These are phyloP conservation scores for Colletotrichum cereale DNA, from an alignment of 2,329 filamentous ascomycete genomes.

Conservation along the genomic window DNA sequence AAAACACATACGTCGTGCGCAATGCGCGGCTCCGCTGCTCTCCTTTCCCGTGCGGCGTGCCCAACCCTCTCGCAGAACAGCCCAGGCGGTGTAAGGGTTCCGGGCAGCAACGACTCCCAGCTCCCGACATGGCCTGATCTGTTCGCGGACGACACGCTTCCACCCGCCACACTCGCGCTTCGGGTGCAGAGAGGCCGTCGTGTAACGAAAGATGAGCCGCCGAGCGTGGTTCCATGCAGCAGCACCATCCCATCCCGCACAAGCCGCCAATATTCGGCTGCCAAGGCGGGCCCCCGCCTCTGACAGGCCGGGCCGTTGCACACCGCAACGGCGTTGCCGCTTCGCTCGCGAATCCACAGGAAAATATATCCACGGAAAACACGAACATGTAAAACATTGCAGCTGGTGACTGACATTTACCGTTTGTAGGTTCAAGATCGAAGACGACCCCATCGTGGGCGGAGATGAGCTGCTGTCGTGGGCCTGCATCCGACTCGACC, in stretches of 20 bases:
- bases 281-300: conserved; percentile 24
- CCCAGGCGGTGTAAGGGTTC: not conserved
- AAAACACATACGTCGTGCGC: not conserved
- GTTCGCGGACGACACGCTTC: conserved; percentile 10
- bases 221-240: conserved; percentile 10
- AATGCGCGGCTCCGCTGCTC: conserved; percentile 24
- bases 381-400: no score
- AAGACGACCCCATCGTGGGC: conserved; percentile 59
- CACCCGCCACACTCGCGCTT: conserved; percentile 17
- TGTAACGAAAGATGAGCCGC: conserved; percentile 7
- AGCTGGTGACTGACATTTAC: conserved; percentile 43
- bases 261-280: conserved; percentile 17
- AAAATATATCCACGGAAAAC: not conserved
- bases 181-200: not conserved
- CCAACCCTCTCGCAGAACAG: conserved; percentile 13
- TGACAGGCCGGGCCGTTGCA: conserved; percentile 38
- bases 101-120: conserved; percentile 13
- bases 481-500: conserved; percentile 71
- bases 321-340: conserved; percentile 15
- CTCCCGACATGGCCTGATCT: conserved; percentile 29
- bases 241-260: conserved; percentile 13
- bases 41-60: conserved; percentile 16
- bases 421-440: conserved; percentile 64
- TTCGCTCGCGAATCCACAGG: not conserved
- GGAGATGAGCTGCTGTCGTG: conserved; percentile 61